Percentiles rank a stretch among this genome's conserved stretches.
phyloP scores from a whole-genome alignment of 352 stramenopile species.

The Thalassiosira hispida region DNA sequence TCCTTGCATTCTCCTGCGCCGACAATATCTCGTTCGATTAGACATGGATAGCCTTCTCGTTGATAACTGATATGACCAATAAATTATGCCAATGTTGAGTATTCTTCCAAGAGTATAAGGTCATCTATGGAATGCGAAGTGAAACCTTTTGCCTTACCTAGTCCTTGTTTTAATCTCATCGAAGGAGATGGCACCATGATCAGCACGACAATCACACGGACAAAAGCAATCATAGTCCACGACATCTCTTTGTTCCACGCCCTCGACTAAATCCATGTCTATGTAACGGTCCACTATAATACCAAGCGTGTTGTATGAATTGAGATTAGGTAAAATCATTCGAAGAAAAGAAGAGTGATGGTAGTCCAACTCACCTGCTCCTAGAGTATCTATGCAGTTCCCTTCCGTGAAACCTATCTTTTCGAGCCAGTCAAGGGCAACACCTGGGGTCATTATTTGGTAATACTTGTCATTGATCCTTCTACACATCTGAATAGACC shows the following conservation, averaged over 20 bases:
- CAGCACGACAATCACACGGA: background rate
- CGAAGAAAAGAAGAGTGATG: background rate
- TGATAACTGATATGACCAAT: background rate
- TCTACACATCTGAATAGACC: background rate
- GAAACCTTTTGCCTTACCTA: background rate
- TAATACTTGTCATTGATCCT: background rate
- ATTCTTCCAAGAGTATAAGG: too few species aligned
- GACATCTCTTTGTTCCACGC: background rate
- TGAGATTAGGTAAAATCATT: background rate
- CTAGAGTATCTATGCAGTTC: background rate
- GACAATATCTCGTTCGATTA: background rate
- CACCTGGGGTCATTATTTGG: background rate
- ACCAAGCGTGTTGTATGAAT: background rate
- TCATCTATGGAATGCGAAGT: background rate
- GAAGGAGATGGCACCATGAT: background rate
- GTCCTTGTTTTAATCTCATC: background rate
- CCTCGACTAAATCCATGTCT: background rate
- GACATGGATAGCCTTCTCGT: slow-evolving; percentile 3
- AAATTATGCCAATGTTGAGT: background rate
- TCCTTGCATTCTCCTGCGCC: background rate
- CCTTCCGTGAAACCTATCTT: background rate
- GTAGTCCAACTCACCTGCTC: background rate
- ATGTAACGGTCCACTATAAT: background rate
- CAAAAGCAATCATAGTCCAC: background rate
- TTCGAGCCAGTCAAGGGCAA: background rate